Percentiles rank a stretch among this genome's conserved stretches.
phyloP scores from a whole-genome alignment of 2,329 filamentous ascomycete species.

The Pseudogymnoascus verrucosus region DNA sequence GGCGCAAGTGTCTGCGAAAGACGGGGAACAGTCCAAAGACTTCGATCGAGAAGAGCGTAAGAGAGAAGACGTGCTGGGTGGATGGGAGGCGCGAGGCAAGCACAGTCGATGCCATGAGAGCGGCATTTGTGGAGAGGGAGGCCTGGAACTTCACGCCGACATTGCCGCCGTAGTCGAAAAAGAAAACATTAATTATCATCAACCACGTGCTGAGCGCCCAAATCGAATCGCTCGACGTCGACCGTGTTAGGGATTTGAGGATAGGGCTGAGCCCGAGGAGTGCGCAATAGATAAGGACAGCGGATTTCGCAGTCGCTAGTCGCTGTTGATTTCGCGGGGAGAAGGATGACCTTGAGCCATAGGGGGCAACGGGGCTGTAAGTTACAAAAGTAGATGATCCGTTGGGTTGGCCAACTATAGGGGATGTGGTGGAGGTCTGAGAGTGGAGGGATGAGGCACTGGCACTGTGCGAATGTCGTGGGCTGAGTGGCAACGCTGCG shows the following conservation, averaged over 20 bases:
- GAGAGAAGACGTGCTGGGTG: slow-evolving; percentile 87
- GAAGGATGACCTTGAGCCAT: slow-evolving; percentile 31
- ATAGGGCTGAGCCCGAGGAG: slow-evolving; percentile 89
- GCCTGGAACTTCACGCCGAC: slow-evolving; percentile 54
- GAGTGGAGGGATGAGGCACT: slow-evolving; percentile 50
- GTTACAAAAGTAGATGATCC: slow-evolving; percentile 20
- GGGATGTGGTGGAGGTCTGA: slow-evolving; percentile 16
- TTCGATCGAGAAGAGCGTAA: slow-evolving; percentile 94
- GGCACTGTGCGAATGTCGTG: slow-evolving; percentile 41
- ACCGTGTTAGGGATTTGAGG: slow-evolving; percentile 88
- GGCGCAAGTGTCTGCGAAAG: slow-evolving; percentile 79
- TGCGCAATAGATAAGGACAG: slow-evolving; percentile 85
- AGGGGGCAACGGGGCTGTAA: slow-evolving; percentile 30
- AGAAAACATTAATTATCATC: slow-evolving; percentile 91
- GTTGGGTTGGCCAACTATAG: slow-evolving; percentile 20
- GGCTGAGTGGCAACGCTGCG: slow-evolving; percentile 26
- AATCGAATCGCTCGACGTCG: slow-evolving; percentile 88
- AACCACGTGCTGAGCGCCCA: slow-evolving; percentile 96
- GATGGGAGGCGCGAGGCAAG: slow-evolving; percentile 81
- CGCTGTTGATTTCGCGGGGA: slow-evolving; percentile 46
- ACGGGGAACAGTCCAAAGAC: slow-evolving; percentile 98
- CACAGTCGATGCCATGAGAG: slow-evolving; percentile 92
- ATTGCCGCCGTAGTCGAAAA: slow-evolving; percentile 85
- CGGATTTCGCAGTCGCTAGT: slow-evolving; percentile 82
- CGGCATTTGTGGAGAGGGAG: slow-evolving; percentile 84